phyloP scores from a whole-genome alignment of 305 asterid genomes.

The Ruellia speciosa region DNA sequence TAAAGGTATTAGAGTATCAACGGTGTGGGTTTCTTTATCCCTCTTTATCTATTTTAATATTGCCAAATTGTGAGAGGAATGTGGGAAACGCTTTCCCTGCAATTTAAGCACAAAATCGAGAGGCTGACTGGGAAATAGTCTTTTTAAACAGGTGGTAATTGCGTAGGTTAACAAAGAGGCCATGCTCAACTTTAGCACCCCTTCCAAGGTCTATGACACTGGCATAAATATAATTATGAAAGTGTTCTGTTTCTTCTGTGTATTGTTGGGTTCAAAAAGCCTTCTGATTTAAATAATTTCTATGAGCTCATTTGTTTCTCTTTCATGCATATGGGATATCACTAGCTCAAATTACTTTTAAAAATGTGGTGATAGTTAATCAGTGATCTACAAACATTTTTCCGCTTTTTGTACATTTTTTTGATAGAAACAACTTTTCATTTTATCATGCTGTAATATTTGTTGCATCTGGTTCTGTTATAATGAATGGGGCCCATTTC shows the following conservation, averaged over 20 bases:
- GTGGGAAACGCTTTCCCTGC: too few relatives aligned
- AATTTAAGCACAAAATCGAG: not conserved
- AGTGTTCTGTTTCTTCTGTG: not conserved
- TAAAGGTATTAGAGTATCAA: too few relatives aligned
- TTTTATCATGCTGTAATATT: not conserved
- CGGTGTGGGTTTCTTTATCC: too few relatives aligned
- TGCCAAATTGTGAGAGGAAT: too few relatives aligned
- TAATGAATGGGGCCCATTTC: not conserved
- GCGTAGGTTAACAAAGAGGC: not conserved
- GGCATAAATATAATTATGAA: not conserved
- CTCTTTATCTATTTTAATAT: too few relatives aligned
- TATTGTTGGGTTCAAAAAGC: not conserved
- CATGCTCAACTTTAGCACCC: not conserved
- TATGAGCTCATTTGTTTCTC: too few relatives aligned
- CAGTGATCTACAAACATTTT: not conserved
- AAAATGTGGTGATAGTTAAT: too few relatives aligned
- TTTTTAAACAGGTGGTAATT: not conserved
- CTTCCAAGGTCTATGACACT: not conserved
- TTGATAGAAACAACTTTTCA: not conserved
- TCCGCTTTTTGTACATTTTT: not conserved
- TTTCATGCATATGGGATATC: too few relatives aligned
- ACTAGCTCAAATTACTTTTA: too few relatives aligned
- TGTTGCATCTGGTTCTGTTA: not conserved
- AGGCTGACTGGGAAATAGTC: not conserved
- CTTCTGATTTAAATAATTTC: not conserved